Base-by-base conservation (phyloP, 352 stramenopile species). In the Phytophthora capsici region DNA sequence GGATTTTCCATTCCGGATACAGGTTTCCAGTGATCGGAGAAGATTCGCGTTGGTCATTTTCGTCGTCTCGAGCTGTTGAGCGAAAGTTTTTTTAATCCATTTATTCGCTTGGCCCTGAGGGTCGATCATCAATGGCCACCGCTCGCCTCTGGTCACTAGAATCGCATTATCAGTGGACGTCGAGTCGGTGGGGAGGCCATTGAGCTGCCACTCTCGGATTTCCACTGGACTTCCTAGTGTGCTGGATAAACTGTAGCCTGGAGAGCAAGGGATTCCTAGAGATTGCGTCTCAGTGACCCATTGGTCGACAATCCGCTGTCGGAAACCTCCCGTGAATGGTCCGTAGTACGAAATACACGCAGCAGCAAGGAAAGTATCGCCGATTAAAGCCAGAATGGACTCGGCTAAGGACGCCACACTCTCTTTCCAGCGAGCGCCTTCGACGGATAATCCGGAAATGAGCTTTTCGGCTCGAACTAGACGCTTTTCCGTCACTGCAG, bases 101-200 rank as follows among this genome's bases (percentile, higher is more conserved):
- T 96, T 93, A 77, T 98, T 98, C 4, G 93, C 94, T 73, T 98
- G 94, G 4, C 87, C 89, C 37, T 98, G 94, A 4, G 94, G 94
- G 26, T 98, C 94, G 55, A 98, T 98, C 92, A 98, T 98, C 6
- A 98, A 68, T 2, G 94, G 94, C 94, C 94, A 98, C 0, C 94
- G 86, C 57, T 96, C 81, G 19, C 92, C 91, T 36, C 90, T 75
- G 0, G 90, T 95, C 0, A 97, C 93, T 6, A 98, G 67, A 34
- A 98, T 97, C 7, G 91, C 94, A 28, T 97, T 98, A 60, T 98
- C 94, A 0, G 89, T 96, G 9, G 93, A 98, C 22, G 97, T 96
- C 2, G 79, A 78, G 49, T 98, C 94, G 1, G 91, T 96, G 0
- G 94, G 94, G 1, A 98, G 73, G 0, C 92, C 90, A 47, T 96